Conservation (phyloP, 345 rosid genomes). For the Ricinus communis region DNA sequence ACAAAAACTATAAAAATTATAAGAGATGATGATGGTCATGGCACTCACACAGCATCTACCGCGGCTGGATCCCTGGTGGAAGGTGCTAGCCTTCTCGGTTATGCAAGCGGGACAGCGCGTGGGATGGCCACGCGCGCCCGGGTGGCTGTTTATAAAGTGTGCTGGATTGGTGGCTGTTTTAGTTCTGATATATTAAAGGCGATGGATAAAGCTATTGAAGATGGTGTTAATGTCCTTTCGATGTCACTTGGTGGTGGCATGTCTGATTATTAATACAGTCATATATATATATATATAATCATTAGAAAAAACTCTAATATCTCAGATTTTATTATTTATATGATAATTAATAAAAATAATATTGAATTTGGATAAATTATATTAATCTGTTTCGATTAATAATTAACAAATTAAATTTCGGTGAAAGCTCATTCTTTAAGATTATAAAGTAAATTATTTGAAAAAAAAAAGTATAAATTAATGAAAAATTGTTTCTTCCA, state of each 20-base stretch:
- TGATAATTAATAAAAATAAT: too few species aligned
- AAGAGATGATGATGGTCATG: slow-evolving; percentile 45
- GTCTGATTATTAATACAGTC: slow-evolving; percentile 35
- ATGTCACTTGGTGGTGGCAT: slow-evolving; percentile 39
- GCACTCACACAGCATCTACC: slow-evolving; percentile 37
- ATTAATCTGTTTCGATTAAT: too few species aligned
- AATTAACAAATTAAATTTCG: too few species aligned
- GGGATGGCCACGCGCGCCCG: slow-evolving; percentile 30
- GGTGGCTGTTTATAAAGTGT: slow-evolving; percentile 26
- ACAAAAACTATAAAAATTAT: too few species aligned
- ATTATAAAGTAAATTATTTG: too few species aligned
- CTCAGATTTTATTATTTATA: too few species aligned
- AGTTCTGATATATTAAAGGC: slow-evolving; percentile 41
- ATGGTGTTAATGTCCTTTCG: slow-evolving; percentile 36
- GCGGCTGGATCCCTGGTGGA: slow-evolving; percentile 23
- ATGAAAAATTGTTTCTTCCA: too few species aligned
- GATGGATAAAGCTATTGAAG: slow-evolving; percentile 37
- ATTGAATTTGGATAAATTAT: too few species aligned
- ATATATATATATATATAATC: too few species aligned
- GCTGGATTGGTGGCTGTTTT: slow-evolving; percentile 38
- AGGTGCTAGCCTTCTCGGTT: slow-evolving; percentile 26
- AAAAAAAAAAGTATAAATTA: too few species aligned
- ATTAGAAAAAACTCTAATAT: too few species aligned
- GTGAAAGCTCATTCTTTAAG: too few species aligned
- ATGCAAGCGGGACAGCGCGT: slow-evolving; percentile 27